Percentiles rank a stretch among this genome's conserved stretches.
Evolutionary conservation across 2,329 filamentous ascomycete species (phyloP).

Genomic region (Neonectria ditissima): DNA sequence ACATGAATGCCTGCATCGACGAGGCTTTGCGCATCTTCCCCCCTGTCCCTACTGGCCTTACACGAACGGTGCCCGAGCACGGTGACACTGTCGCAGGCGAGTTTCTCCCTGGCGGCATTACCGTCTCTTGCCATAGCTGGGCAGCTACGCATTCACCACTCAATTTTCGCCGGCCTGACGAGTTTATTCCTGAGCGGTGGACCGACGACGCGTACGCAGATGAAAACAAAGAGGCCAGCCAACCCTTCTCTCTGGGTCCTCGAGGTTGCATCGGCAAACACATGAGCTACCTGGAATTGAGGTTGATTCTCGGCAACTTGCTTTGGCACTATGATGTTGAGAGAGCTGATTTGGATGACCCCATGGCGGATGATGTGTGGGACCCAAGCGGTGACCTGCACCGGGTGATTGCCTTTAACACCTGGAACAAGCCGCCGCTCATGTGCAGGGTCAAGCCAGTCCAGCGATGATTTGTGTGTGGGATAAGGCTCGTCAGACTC

Average conservation of each 20-base stretch:
- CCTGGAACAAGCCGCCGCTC: slow-evolving; percentile 45
- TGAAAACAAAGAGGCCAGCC: slow-evolving; percentile 57
- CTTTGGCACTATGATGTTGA: slow-evolving; percentile 63
- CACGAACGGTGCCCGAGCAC: slow-evolving; percentile 46
- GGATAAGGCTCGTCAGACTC: background rate
- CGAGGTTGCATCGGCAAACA: slow-evolving; percentile 64
- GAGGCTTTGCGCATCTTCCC: slow-evolving; percentile 58
- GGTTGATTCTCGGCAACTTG: slow-evolving; percentile 59
- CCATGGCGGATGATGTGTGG: slow-evolving; percentile 41
- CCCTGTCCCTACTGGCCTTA: slow-evolving; percentile 39
- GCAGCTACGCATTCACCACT: slow-evolving; percentile 54
- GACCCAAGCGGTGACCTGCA: slow-evolving; percentile 42
- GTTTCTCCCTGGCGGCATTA: slow-evolving; percentile 17
- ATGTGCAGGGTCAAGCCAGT: slow-evolving; percentile 35
- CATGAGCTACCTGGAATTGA: slow-evolving; percentile 63
- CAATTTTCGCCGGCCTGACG: slow-evolving; percentile 59
- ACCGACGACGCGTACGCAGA: slow-evolving; percentile 53
- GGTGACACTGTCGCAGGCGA: slow-evolving; percentile 32
- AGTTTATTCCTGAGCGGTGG: slow-evolving; percentile 62
- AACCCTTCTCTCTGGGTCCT: slow-evolving; percentile 62
- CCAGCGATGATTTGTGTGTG: slow-evolving; percentile 6
- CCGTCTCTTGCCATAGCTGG: slow-evolving; percentile 44
- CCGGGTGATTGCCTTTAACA: slow-evolving; percentile 39
- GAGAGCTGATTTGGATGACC: slow-evolving; percentile 31
- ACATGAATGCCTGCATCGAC: slow-evolving; percentile 55